A percentile compares a stretch with the other conserved stretches of the same genome.
These are phyloP conservation scores for Hymenoscyphus repandus DNA, from an alignment of 2,329 filamentous ascomycete species.

Conservation along the genomic window DNA sequence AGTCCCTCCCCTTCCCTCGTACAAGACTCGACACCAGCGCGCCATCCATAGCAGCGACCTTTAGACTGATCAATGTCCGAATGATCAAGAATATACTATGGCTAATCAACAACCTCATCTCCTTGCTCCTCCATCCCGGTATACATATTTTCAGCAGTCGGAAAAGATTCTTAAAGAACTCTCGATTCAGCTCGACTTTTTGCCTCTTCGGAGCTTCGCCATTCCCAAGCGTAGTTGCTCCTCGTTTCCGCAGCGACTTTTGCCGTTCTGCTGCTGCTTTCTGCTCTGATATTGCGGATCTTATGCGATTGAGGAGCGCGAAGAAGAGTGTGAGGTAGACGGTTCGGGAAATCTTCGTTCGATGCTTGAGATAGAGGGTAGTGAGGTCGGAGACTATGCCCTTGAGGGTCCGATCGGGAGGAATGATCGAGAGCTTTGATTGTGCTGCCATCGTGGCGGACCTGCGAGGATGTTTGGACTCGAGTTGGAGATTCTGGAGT, in stretches of 20 bases:
- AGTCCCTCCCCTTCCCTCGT: slow-evolving; percentile 84
- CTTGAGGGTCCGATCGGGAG: slow-evolving; percentile 57
- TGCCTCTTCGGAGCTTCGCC: slow-evolving; percentile 47
- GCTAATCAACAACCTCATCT: slow-evolving; percentile 77
- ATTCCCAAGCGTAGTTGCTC: slow-evolving; percentile 39
- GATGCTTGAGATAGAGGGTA: slow-evolving; percentile 69
- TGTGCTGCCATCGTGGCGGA: slow-evolving; percentile 58
- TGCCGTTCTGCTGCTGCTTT: slow-evolving; percentile 74
- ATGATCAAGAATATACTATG: slow-evolving; percentile 92
- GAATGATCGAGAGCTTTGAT: slow-evolving; percentile 72
- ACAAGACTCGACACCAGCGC: slow-evolving; percentile 88
- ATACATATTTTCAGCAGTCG: slow-evolving; percentile 80
- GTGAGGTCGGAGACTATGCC: slow-evolving; percentile 62
- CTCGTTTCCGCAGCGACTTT: slow-evolving; percentile 50
- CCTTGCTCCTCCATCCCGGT: slow-evolving; percentile 83
- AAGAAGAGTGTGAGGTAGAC: slow-evolving; percentile 79
- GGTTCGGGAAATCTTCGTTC: slow-evolving; percentile 74
- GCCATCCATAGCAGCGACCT: slow-evolving; percentile 94
- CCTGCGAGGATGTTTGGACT: background rate
- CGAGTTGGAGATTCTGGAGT: background rate
- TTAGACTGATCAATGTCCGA: slow-evolving; percentile 86
- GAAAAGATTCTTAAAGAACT: slow-evolving; percentile 65
- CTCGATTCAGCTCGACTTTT: slow-evolving; percentile 88
- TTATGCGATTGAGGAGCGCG: slow-evolving; percentile 78
- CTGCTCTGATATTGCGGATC: slow-evolving; percentile 87